A percentile compares a stretch with the other conserved stretches of the same genome.
Conservation (phyloP, 208 protist genomes). For the Acanthamoeba lugdunensis region DNA sequence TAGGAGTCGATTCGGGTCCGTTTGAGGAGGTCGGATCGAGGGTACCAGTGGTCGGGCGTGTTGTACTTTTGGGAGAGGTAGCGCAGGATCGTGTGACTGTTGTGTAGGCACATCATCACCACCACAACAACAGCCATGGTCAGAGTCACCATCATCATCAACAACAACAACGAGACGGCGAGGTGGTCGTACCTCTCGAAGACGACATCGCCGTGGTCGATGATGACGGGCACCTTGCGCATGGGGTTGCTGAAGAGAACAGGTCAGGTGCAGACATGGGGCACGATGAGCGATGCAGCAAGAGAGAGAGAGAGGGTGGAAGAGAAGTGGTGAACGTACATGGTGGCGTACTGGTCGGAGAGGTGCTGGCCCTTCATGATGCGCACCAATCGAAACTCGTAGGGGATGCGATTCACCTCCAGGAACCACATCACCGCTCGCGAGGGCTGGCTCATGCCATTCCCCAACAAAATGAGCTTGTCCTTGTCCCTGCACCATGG, state of each 20-base stretch:
- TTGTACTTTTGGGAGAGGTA: conserved; percentile 52
- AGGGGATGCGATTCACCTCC: conserved; percentile 39
- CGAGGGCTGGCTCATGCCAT: conserved; percentile 48
- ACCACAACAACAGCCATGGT: not conserved
- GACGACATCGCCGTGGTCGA: conserved; percentile 31
- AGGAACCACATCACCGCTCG: conserved; percentile 49
- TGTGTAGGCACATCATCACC: too few species aligned
- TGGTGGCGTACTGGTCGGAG: conserved; percentile 36
- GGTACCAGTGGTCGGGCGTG: conserved; percentile 62
- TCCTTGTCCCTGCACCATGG: conserved; percentile 1
- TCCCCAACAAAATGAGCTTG: conserved; percentile 63
- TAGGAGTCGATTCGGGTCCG: conserved; percentile 62
- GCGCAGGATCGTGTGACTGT: conserved; percentile 61
- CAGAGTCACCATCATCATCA: not conserved
- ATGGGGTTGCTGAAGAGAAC: conserved; percentile 30
- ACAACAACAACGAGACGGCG: not conserved
- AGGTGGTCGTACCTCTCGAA: conserved; percentile 34
- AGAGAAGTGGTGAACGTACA: not conserved
- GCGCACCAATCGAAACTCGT: conserved; percentile 35
- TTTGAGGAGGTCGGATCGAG: conserved; percentile 48
- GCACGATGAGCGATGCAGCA: not conserved
- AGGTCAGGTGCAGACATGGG: not conserved
- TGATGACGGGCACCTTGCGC: conserved; percentile 47
- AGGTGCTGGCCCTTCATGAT: conserved; percentile 53
- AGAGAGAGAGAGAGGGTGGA: not conserved